Base-by-base conservation (phyloP, 371 early-diverging fungal species). In the Batrachochytrium dendrobatidis region DNA sequence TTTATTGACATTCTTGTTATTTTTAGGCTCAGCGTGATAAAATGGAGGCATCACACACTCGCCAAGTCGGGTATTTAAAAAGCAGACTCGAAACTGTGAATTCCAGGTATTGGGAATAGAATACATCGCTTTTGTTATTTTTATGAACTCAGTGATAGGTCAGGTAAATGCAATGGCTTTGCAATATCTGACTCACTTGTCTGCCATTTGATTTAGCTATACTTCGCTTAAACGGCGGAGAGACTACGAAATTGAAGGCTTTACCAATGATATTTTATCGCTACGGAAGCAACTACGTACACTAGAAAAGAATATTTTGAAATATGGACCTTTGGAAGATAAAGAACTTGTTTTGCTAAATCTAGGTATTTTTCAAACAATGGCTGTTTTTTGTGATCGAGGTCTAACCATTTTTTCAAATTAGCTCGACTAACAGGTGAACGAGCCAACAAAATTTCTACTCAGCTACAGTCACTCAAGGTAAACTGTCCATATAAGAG, bases 231-330 rank as follows among this genome's bases (percentile, higher is more conserved):
- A 74, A 49, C 60, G 72, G 8, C 67, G 81, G 15, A 62, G 81
- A 12, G 72, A 81, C 54, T 72, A 67, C 51, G 79, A 81, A 60
- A 79, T 81, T 46, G 81, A 81, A 46, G 81, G 81, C 0, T 81
- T 79, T 60, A 79, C 77, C 0, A 79, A 69, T 67, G 81, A 81
- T 58, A 81, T 81, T 45, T 20, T 70, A 4, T 28, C 46, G 30
- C 55, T 81, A 32, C 64, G 77, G 17, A 70, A 69, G 49, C 74
- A 77, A 59, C 60, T 76, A n/a, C 61, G 63, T 58, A 34, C 51
- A 7, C 63, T 79, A n/a, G 79, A 81, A 56, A 67, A 69, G 49
- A 64, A 59, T n/a, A 71, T 77, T 20, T 56, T 71, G 24, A 70
- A 67, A 54, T 72, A 65, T 39, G 75, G 67, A 17, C 66, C 79